Evolutionary conservation across 2,329 filamentous ascomycete genomes (phyloP), one percentile per base, ranked within the genome.

Genomic region (Leptosphaerulina australis): DNA sequence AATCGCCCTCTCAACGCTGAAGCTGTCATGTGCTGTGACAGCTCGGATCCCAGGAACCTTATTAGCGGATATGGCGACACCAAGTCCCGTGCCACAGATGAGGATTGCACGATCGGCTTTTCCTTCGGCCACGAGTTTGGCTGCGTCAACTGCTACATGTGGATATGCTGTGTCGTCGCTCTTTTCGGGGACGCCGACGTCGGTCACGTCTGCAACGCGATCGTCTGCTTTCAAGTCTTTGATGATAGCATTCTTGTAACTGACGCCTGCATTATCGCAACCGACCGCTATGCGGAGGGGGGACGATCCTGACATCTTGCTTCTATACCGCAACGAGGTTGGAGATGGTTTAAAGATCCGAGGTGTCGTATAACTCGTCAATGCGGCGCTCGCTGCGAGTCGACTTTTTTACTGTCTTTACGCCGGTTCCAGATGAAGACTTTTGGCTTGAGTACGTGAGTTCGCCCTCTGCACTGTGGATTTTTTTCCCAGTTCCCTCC

Each of bases 21-120:
- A 96, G 59, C 85, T 87, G 70, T 95, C 91, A 71, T 96, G 91
- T 1, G 91, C 91, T 4, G 90, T 95, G 14, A 95, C 91, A n/a
- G 91, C 91, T 18, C 90, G 80, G 54, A 95, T 84, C 5, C 90
- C 90, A 48, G 85, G 87, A 58, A 95, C 85, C 74, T 95, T 95
- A 80, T 95, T 95, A 59, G 91, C 91, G n/a, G 84, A 78, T 69
- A 95, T 95, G 63, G 91, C 90, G 6, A 96, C 91, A 15, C 91
- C 91, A 6, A 96, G 81, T 0, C 91, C 91, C 0, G 91, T 95
- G 2, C 91, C 90, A 76, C 90, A 95, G 76, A 95, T 90, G 31
- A 91, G 77, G 28, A 95, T 79, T 0, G 89, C 90, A 44, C 90
- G 86, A 74, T 95, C 90, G 43, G 83, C 87, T 64, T 84, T 79